phyloP scores from a whole-genome alignment of 1,284 basidiomycete genomes.

The Cryptococcus jaspeensis region DNA sequence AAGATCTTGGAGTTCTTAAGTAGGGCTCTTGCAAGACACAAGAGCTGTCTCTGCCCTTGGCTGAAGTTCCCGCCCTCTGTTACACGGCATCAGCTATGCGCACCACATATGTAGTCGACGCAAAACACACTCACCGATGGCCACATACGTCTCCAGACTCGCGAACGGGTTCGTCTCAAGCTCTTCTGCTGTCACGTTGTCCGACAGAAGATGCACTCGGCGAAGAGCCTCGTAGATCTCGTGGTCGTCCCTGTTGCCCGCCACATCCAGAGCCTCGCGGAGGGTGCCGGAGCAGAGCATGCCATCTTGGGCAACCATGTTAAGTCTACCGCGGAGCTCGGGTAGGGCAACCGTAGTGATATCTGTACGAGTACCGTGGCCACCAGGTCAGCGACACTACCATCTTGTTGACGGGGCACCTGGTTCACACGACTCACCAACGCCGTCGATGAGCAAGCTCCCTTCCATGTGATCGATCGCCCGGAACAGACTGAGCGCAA shows the following conservation, averaged over 20 bases:
- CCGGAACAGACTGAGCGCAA: constrained; percentile 68
- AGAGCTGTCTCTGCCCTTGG: constrained; percentile 73
- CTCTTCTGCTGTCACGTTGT: constrained; percentile 49
- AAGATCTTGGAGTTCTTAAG: constrained; percentile 69
- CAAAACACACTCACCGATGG: constrained; percentile 43
- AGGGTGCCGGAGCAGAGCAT: constrained; percentile 56
- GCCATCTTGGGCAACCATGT: constrained; percentile 56
- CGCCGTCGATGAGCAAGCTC: constrained; percentile 67
- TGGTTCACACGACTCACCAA: constrained; percentile 51
- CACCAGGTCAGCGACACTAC: no score
- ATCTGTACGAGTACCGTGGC: constrained; percentile 31
- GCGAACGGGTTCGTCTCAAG: constrained; percentile 55
- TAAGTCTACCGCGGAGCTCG: constrained; percentile 61
- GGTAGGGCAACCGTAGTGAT: constrained; percentile 61
- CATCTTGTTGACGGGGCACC: neutral
- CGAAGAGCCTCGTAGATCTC: constrained; percentile 59
- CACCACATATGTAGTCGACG: neutral
- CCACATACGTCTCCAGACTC: constrained; percentile 56
- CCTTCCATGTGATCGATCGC: constrained; percentile 66
- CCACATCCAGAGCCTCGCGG: constrained; percentile 63
- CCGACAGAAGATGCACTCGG: constrained; percentile 57
- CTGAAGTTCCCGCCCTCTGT: constrained; percentile 65
- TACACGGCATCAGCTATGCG: constrained; percentile 6
- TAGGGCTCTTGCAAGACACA: constrained; percentile 69
- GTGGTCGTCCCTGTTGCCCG: constrained; percentile 26